Conservation (phyloP, 2,329 filamentous ascomycete species). For the Monosporascus sp. region DNA sequence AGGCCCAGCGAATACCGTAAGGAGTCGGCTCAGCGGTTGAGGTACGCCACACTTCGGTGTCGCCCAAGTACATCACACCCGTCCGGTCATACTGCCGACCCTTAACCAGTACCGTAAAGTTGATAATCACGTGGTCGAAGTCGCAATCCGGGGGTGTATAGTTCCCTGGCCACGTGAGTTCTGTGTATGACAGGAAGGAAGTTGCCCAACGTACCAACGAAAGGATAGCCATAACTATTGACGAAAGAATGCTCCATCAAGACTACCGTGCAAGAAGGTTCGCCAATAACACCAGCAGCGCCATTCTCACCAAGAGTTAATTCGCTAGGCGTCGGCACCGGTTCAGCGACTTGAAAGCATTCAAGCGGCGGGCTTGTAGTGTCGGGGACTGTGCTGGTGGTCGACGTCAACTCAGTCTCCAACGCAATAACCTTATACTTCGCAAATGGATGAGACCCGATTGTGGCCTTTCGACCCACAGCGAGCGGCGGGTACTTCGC, state of each 20-base stretch:
- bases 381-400: constrained; percentile 5
- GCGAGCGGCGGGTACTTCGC: constrained; percentile 6
- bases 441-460: constrained; percentile 17
- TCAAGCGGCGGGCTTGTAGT: constrained; percentile 37
- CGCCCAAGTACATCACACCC: constrained; percentile 69
- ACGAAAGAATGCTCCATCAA: constrained; percentile 70
- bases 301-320: constrained; percentile 7
- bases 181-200: not conserved
- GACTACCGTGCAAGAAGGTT: constrained; percentile 44
- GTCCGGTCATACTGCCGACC: constrained; percentile 75
- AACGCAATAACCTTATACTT: constrained; percentile 13
- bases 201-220: constrained; percentile 51
- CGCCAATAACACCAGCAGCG: constrained; percentile 16
- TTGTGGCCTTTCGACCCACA: constrained; percentile 1
- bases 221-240: constrained; percentile 68
- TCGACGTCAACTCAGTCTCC: constrained; percentile 3
- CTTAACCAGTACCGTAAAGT: constrained; percentile 66
- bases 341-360: constrained; percentile 66
- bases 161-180: constrained; percentile 37
- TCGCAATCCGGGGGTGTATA: constrained; percentile 64
- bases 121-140: constrained; percentile 72
- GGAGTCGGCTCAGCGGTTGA: constrained; percentile 74
- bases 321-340: constrained; percentile 48
- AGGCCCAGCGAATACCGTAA: constrained; percentile 68
- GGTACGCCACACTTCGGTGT: constrained; percentile 77